These are phyloP conservation scores for Calendula officinalis DNA, from an alignment of 129 eudicot genomes.

Conservation along the genomic window DNA sequence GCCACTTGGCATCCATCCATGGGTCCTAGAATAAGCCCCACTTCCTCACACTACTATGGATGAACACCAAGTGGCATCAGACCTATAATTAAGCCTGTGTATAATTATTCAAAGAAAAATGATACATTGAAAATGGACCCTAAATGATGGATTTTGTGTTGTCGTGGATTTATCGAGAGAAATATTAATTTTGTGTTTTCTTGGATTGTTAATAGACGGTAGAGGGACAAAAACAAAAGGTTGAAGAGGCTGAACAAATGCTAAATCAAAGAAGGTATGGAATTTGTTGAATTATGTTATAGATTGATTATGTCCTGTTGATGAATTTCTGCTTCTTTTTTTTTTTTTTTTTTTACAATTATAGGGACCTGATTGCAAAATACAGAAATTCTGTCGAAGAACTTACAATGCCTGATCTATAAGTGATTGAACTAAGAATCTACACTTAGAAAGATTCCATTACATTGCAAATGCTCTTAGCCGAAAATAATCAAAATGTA, in stretches of 20 bases:
- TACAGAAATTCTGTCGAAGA: slow-evolving; percentile 76
- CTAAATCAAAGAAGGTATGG: slow-evolving; percentile 75
- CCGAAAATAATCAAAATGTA: too few species aligned
- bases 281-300: not conserved
- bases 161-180: too few species aligned
- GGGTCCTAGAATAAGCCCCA: too few species aligned
- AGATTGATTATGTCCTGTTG: not conserved
- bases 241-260: slow-evolving; percentile 78
- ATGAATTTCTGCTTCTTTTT: not conserved
- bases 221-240: slow-evolving; percentile 74
- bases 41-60: too few species aligned
- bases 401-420: slow-evolving; percentile 56
- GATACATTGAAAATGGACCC: too few species aligned
- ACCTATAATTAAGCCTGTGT: too few species aligned
- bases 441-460: too few species aligned
- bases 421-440: not conserved
- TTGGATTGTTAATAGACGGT: slow-evolving; percentile 58
- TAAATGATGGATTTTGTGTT: too few species aligned
- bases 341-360: slow-evolving; percentile 3
- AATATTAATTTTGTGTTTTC: not conserved
- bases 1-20: too few species aligned
- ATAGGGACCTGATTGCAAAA: slow-evolving; percentile 70
- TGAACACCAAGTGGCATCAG: too few species aligned
- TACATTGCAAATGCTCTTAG: too few species aligned
- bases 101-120: too few species aligned